phyloP scores from a whole-genome alignment of 805 yeast species.

The Suhomyces prunicola region DNA sequence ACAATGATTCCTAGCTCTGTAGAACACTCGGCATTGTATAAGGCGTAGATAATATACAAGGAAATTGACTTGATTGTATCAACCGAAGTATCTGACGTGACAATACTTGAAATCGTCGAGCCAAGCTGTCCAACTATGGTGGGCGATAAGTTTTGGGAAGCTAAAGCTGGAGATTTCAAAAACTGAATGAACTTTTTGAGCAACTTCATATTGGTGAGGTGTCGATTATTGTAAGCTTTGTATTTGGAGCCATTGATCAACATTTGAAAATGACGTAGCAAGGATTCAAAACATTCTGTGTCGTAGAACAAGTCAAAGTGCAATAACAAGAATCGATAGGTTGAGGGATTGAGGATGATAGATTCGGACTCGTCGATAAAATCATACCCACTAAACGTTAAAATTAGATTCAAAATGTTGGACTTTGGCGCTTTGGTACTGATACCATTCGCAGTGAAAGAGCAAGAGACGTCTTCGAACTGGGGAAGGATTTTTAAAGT shows the following conservation, averaged over 20 bases:
- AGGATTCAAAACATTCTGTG: conserved; percentile 50
- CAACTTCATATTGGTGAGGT: conserved; percentile 51
- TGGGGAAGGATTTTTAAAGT: neutral
- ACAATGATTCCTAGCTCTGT: conserved; percentile 34
- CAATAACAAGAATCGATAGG: conserved; percentile 50
- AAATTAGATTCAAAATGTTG: conserved; percentile 45
- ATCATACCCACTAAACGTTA: conserved; percentile 57
- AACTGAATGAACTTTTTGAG: conserved; percentile 49
- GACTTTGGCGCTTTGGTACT: conserved; percentile 8
- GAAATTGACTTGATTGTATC: conserved; percentile 53
- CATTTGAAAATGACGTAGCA: conserved; percentile 57
- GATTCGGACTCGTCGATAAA: conserved; percentile 51
- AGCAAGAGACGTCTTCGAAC: neutral
- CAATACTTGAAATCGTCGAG: conserved; percentile 19
- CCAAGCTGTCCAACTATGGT: conserved; percentile 16
- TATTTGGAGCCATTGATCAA: conserved; percentile 47
- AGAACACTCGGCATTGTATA: conserved; percentile 43
- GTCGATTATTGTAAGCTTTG: conserved; percentile 47
- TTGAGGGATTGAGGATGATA: conserved; percentile 50
- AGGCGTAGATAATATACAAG: conserved; percentile 45
- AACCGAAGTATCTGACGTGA: conserved; percentile 44
- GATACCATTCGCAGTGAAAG: neutral
- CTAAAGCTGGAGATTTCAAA: conserved; percentile 31
- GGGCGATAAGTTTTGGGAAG: conserved; percentile 3
- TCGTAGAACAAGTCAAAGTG: conserved; percentile 65